A percentile compares a stretch with the other conserved stretches of the same genome.
Conservation (phyloP, 129 eudicot species). For the Lonicera japonica region DNA sequence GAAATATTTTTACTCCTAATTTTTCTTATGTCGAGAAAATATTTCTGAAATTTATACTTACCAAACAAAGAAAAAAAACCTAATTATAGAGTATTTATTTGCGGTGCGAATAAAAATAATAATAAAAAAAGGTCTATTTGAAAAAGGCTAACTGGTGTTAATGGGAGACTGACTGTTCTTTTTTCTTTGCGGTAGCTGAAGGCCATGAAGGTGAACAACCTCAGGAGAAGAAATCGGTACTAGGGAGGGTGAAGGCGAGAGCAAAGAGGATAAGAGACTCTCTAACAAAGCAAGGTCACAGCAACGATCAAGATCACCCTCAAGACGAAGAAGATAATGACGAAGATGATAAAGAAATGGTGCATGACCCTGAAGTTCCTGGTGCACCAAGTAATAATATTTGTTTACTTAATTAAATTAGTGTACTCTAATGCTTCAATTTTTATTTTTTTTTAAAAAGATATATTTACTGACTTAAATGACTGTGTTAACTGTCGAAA, state of each 20-base stretch:
- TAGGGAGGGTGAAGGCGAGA: conserved; percentile 80
- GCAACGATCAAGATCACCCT: conserved; percentile 21
- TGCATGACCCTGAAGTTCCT: conserved; percentile 51
- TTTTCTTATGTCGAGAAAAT: too few relatives aligned
- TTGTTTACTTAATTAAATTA: neutral
- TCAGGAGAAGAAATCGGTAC: conserved; percentile 68
- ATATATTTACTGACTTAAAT: too few relatives aligned
- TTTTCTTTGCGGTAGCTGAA: conserved; percentile 14
- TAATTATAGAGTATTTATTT: too few relatives aligned
- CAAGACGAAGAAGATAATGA: conserved; percentile 28
- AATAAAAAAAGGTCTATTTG: neutral
- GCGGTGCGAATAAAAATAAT: too few relatives aligned
- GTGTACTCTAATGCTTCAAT: too few relatives aligned
- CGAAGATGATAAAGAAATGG: conserved; percentile 39
- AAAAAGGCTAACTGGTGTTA: too few relatives aligned
- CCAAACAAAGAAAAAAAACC: too few relatives aligned
- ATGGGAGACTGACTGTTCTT: neutral
- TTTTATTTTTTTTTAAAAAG: too few relatives aligned
- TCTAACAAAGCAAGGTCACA: conserved; percentile 56
- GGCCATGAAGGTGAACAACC: conserved; percentile 36
- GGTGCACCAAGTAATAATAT: conserved; percentile 61
- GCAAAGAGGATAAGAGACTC: conserved; percentile 74
- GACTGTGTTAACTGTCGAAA: too few relatives aligned
- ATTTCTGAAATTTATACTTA: too few relatives aligned
- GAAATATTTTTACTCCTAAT: too few relatives aligned